Evolutionary conservation across 2,329 filamentous ascomycete species (phyloP), one percentile per base, ranked within the genome.

Genomic region (Aspergillus sp.): DNA sequence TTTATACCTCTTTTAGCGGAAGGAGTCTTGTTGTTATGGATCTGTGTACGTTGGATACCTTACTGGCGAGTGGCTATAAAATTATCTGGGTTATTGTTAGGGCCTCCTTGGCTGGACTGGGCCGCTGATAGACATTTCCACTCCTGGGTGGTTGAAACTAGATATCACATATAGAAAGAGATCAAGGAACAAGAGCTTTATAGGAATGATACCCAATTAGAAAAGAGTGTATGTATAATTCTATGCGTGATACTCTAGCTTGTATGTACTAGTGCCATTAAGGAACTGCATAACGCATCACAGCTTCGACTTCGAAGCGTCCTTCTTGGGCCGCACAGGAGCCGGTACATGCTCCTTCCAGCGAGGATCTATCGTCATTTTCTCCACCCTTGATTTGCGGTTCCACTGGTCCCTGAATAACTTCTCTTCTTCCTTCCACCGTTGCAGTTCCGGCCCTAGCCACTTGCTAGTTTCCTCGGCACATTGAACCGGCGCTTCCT

Each of bases 401-500:
- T 75, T 77, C 85, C 86, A 88, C 64, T 77, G 72, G 37, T 69
- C 76, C 48, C 80, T 73, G 61, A 86, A 90, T 53, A 77, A 77
- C 31, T 74, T 73, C 73, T 88, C 82, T 65, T 88, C 82, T 3
- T 67, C 72, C 61, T 79, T 75, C 85, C 86, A 90, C 27, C 78
- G 72, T 43, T 75, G 70, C 62, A 90, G 62, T 69, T 89, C 85
- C n/a, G 68, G 66, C 0, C 72, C 79, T 55, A 90, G 72, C 80
- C 86, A 90, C 24, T 71, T 68, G 0, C 82, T 82, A 0, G 84
- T 81, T 17, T 82, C 68, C 57, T 83, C 78, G 1, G 91, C 93
- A 61, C 87, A 89, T 66, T 84, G 79, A 2, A 68, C 77, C 0
- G 90, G 89, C 40, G 84, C 83, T 74, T 96, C 92, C 84, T 96